Base-by-base conservation (phyloP, 345 rosid genomes). In the Microthlaspi erraticum region DNA sequence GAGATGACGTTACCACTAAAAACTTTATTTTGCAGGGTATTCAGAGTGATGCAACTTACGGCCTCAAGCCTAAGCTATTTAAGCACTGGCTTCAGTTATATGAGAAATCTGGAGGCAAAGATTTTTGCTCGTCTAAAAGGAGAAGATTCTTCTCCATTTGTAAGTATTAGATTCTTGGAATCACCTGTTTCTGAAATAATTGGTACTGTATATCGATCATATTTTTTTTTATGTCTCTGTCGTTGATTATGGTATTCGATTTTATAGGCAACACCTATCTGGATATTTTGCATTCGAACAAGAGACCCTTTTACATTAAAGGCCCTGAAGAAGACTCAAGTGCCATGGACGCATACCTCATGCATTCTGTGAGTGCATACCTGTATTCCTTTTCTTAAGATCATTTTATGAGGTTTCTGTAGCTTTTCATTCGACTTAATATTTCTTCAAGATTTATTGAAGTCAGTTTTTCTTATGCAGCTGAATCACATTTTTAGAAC, bases 261-360 rank as follows among this genome's bases (percentile, higher is more conserved):
- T 77, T 46, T 60, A 18, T 71, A 91, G 98, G 83, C 74, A 80
- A 84, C 77, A 84, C 88, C 84, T 93, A 91, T 72, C 64, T 84
- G 72, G 98, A 93, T 78, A 78, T 93, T 74, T 76, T 91, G 80
- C 92, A 91, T 64, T 82, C 84, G 66, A 88, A 91, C 83, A 93
- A 91, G 87, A 89, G 75, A 75, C 94, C 97, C 26, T 93, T 91
- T 78, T 93, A 91, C 77, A 74, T 68, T 72, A 84, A 83, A 78
- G 91, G 96, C 64, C 72, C 45, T 18, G 87, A 84, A 82, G 98
- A 91, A 82, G 97, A 93, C 82, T 83, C 89, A 4, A 83, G 81
- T 67, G 78, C 76, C 78, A 85, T 83, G 91, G 96, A 88, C 33
- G 88, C 83, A 4, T 93, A 91, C 76, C 80, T 93, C 58, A 87